Evolutionary conservation across 768 basidiomycete genomes (phyloP), one percentile per base, ranked within the genome.

Genomic region (Sporobolomyces phaffii): DNA sequence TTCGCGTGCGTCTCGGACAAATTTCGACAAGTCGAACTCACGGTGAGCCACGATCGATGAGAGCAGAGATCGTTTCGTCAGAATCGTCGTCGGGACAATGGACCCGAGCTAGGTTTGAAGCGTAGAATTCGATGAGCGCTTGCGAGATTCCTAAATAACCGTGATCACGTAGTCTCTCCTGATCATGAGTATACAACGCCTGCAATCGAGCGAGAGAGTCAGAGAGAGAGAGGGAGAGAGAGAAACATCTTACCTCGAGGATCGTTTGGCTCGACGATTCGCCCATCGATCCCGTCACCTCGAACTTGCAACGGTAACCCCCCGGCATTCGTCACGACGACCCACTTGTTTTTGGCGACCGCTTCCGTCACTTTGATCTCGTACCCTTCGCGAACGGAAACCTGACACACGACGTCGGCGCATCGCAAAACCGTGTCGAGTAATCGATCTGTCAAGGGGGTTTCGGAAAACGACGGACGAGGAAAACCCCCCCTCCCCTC

Each of bases 221-320:
- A n/a, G n/a, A n/a, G n/a, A n/a, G n/a, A n/a, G n/a, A n/a, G 36
- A 9, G 29, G 0, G 24, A 8, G 45, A 22, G 5, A 17, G 34
- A 51, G 31, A 31, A 11, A 29, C n/a, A 29, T 15, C 59, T 24
- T 45, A 65, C 64, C 64, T 5, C 80, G 81, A 71, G 88, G 87
- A 76, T 93, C 88, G 33, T 87, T 87, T 14, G 85, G 83, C 22
- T 85, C 84, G 69, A 87, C 87, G 72, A 96, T 81, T 82, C 83
- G 92, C 54, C 93, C 93, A 69, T 88, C 90, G 78, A 90, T 86
- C 60, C 90, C 91, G 71, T 96, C n/a, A n/a, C n/a, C 80, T 72
- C 84, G 84, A 70, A 96, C 84, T 76, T 97, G 93, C 51, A 96
- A 84, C 45, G 93, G 93, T 75, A 97, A 94, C 72, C 92, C 92